Base-by-base conservation (phyloP, 768 basidiomycete genomes). In the Naematelia aurantialba region DNA sequence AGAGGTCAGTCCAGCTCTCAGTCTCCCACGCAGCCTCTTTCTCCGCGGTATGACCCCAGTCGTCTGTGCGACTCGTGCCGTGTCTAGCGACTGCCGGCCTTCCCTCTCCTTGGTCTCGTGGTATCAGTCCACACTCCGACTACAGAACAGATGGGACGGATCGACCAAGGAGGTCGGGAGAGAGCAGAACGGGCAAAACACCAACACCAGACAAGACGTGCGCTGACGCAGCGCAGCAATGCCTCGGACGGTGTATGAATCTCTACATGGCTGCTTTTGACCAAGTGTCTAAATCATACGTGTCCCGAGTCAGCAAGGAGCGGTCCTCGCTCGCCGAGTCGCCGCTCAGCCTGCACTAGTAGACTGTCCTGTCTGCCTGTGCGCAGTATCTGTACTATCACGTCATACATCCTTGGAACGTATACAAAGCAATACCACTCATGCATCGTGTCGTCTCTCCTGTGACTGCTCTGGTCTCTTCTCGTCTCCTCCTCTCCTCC, bases 221-320 rank as follows among this genome's bases (percentile, higher is more conserved):
- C 34, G 17, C 34, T 39, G 34, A 39, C 34, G 8, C 8, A 39
- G 13, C 11, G 14, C 53, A 76, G 75, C 55, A 62, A 44, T 77
- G 76, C 54, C 64, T 77, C 22, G 70, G 69, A 27, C 69, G 69
- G 52, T 77, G 76, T 65, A 70, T 75, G 63, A 70, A 61, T 47
- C 72, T 77, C 22, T 77, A 77, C 66, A 73, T 73, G 68, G 63
- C 71, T 1, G 74, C 76, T 10, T 77, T 75, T 57, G 76, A 77
- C 61, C 74, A 75, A 57, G 66, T 74, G 4, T 75, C 74, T 10
- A 66, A 62, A 58, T 70, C 68, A 3, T 77, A 77, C 56, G 67
- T 74, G 29, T 56, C 70, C 13, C 58, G 76, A 55, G 65, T 77
- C 34, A 63, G 63, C 25, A 72, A 63, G 51, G 76, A 77, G 56